Evolutionary conservation across 2,329 filamentous ascomycete genomes (phyloP), one percentile per base, ranked within the genome.

Genomic region (Trichophyton equinum): DNA sequence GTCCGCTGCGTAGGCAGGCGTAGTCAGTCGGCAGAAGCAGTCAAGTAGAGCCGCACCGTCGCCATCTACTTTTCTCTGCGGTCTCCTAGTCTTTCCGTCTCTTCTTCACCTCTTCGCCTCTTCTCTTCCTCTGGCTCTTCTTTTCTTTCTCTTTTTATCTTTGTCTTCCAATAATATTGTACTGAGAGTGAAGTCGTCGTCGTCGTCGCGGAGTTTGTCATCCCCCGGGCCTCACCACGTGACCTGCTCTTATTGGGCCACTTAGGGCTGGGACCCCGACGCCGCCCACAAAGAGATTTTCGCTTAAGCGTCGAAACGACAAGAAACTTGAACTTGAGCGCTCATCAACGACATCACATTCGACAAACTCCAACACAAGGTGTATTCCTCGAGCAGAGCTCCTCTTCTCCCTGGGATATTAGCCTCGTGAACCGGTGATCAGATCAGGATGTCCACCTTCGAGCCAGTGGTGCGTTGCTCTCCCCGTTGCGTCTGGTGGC

Each of bases 371-470:
- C 71, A 72, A 70, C 70, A 70, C 70, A 68, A 71, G 70, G 72
- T 71, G 70, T 71, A n/a, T 72, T 72, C 71, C 70, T 69, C 70
- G 71, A 73, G 72, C 71, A 70, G 68, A 66, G 72, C 72, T 73
- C 71, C 71, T 72, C 67, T 65, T 70, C 68, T 71, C 67, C 68
- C 40, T 70, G 69, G 71, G 71, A 73, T 73, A 72, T 74, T 72
- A 71, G 69, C 69, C 71, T 73, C 68, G 70, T 67, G 64, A 72
- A 68, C 68, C 72, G 72, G 73, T 74, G 72, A 73, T 11, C 70
- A 72, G 70, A 73, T 70, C 77, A 84, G 76, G 77, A 85, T 85
- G 82, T 84, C 82, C 78, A 78, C 81, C 74, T 84, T 83, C 77
- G 82, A 85, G 74, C 81, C 82, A 75, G 82, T 85, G 75, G 82